Evolutionary conservation across 768 basidiomycete species (phyloP).

Genomic region (Lentinula edodes): DNA sequence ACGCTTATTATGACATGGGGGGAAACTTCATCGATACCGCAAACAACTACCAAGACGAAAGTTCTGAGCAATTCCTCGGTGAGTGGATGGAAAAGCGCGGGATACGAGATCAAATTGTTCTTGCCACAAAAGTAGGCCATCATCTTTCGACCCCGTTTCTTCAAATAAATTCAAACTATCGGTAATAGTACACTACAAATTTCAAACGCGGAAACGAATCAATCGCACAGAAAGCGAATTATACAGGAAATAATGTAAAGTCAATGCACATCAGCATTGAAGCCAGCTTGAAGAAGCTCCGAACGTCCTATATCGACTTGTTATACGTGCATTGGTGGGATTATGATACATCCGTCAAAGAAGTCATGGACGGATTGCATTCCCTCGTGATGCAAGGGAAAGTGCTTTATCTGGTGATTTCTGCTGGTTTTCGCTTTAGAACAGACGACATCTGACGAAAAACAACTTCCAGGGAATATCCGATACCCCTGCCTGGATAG

Average conservation of each 20-base stretch:
- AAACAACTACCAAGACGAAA: slow-evolving; percentile 46
- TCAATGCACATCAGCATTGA: slow-evolving; percentile 25
- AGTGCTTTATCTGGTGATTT: slow-evolving; percentile 27
- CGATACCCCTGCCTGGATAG: slow-evolving; percentile 34
- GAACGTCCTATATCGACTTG: slow-evolving; percentile 38
- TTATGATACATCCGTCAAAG: slow-evolving; percentile 30
- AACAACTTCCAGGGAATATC: slow-evolving; percentile 26
- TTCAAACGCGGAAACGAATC: slow-evolving; percentile 22
- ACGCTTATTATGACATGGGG: slow-evolving; percentile 35
- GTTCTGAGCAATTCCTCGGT: slow-evolving; percentile 47
- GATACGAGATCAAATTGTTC: slow-evolving; percentile 42
- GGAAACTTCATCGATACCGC: slow-evolving; percentile 49
- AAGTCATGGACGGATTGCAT: slow-evolving; percentile 24
- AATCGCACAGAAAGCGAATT: slow-evolving; percentile 29
- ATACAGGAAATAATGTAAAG: slow-evolving; percentile 45
- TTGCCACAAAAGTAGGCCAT: slow-evolving; percentile 36
- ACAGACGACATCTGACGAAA: background rate
- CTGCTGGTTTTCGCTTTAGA: background rate
- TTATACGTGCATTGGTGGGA: slow-evolving; percentile 45
- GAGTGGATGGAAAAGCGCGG: slow-evolving; percentile 46
- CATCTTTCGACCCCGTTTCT: too few relatives aligned
- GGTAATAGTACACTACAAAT: slow-evolving; percentile 23
- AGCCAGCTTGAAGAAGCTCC: slow-evolving; percentile 20
- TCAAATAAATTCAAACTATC: too few relatives aligned
- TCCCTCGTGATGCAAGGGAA: slow-evolving; percentile 39